Evolutionary conservation across 2,329 filamentous ascomycete genomes (phyloP).

Genomic region (Neopestalotiopsis sp.): DNA sequence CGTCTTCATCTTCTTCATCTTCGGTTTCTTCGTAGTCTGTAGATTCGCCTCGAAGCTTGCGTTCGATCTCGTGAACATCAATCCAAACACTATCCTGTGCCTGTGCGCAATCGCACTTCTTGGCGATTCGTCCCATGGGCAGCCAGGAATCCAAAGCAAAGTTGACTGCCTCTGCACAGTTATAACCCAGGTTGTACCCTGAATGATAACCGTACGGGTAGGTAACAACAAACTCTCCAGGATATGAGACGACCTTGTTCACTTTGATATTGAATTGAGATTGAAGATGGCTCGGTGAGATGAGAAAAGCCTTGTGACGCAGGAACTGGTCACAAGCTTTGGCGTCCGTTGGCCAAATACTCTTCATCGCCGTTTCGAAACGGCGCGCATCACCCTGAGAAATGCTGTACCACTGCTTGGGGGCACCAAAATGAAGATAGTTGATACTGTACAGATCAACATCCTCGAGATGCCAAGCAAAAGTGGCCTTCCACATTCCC

Average conservation of each 20-base stretch:
- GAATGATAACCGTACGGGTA: constrained; percentile 99
- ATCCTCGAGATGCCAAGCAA: constrained; percentile 98
- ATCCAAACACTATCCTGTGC: constrained; percentile 99
- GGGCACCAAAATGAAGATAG: constrained; percentile 97
- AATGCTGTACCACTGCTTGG: constrained; percentile 99
- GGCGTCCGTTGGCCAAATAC: constrained; percentile 90
- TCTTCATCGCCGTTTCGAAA: constrained; percentile 95
- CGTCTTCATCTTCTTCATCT: constrained; percentile 70
- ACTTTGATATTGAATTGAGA: constrained; percentile 94
- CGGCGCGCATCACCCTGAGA: constrained; percentile 91
- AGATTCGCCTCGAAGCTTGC: constrained; percentile 87
- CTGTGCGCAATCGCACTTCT: constrained; percentile 94
- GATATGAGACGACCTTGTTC: constrained; percentile 93
- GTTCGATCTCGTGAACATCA: constrained; percentile 93
- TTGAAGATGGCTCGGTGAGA: constrained; percentile 86
- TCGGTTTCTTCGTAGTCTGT: constrained; percentile 83
- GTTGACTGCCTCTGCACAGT: constrained; percentile 98
- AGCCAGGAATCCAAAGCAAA: constrained; percentile 96
- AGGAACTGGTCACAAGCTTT: constrained; percentile 97
- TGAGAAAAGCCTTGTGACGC: constrained; percentile 95
- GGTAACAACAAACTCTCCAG: constrained; percentile 97
- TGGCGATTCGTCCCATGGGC: constrained; percentile 91
- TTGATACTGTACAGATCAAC: constrained; percentile 99
- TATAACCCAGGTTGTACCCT: constrained; percentile 96
- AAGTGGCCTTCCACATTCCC: constrained; percentile 99